A percentile compares a stretch with the other conserved stretches of the same genome.
These are phyloP conservation scores for Candida freyschussii DNA, from an alignment of 1,139 yeast genomes.

Conservation along the genomic window DNA sequence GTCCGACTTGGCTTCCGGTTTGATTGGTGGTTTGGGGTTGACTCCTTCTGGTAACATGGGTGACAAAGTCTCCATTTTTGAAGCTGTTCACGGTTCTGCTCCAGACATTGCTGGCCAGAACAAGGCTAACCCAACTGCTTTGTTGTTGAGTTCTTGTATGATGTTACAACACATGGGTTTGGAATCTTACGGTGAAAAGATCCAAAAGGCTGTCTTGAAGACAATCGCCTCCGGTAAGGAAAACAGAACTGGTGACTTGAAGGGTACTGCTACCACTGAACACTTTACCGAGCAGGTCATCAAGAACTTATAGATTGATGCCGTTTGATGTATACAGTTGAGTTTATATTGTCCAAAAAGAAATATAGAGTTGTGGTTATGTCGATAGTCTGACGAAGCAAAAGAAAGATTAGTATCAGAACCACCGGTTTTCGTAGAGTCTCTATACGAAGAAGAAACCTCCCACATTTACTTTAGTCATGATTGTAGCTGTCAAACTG, in stretches of 20 bases:
- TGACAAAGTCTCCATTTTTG: constrained; percentile 93
- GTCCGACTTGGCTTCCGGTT: constrained; percentile 95
- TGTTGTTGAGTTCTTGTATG: constrained; percentile 93
- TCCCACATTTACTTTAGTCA: too few species aligned
- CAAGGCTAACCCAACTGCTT: constrained; percentile 97
- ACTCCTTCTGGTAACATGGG: constrained; percentile 99
- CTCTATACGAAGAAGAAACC: too few species aligned
- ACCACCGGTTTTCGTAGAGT: too few species aligned
- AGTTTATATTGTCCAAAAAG: too few species aligned
- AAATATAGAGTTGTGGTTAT: too few species aligned
- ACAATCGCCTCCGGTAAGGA: constrained; percentile 95
- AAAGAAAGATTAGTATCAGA: too few species aligned
- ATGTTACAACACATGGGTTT: constrained; percentile 98
- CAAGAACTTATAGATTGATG: constrained; percentile 34
- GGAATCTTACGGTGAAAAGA: constrained; percentile 70
- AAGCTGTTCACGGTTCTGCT: constrained; percentile 99
- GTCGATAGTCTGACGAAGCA: too few species aligned
- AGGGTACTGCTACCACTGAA: constrained; percentile 84
- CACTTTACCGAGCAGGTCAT: constrained; percentile 85
- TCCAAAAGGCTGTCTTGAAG: constrained; percentile 83
- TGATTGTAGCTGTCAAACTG: too few species aligned
- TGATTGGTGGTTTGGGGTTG: constrained; percentile 97
- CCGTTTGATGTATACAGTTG: too few species aligned
- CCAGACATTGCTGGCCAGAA: constrained; percentile 99
- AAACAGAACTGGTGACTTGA: constrained; percentile 92